Percentiles rank a stretch among this genome's conserved stretches.
phyloP scores from a whole-genome alignment of 208 protist species.

The Acanthamoeba sp. region DNA sequence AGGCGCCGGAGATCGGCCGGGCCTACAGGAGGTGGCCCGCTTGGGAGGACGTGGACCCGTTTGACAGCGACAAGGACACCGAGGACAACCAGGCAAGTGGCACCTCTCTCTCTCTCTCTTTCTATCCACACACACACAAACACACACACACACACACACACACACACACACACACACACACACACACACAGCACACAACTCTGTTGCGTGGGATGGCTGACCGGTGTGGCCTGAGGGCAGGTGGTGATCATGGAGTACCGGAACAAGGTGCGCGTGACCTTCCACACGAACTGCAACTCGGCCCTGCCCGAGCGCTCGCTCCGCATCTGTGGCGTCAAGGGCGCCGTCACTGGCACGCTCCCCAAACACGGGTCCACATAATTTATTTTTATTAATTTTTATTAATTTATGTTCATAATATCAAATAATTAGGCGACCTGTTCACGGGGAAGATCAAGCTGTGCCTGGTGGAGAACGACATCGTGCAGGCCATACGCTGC shows the following conservation, averaged over 20 bases:
- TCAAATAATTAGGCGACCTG: background rate
- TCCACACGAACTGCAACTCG: conserved; percentile 66
- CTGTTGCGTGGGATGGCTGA: background rate
- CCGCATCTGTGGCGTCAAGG: conserved; percentile 25
- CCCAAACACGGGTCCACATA: background rate
- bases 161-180: too few relatives aligned
- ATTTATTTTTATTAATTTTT: background rate
- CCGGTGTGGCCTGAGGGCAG: background rate
- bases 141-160: too few relatives aligned
- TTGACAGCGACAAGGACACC: conserved; percentile 59
- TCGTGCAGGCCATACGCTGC: conserved; percentile 29
- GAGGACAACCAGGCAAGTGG: conserved; percentile 19
- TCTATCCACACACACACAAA: too few relatives aligned
- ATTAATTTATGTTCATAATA: background rate
- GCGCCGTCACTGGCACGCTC: background rate
- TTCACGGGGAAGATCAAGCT: conserved; percentile 54
- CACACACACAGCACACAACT: too few relatives aligned
- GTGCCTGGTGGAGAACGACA: conserved; percentile 13
- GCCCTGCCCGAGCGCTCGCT: conserved; percentile 48
- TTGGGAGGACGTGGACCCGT: conserved; percentile 63
- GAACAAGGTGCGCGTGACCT: conserved; percentile 43
- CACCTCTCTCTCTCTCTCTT: too few relatives aligned
- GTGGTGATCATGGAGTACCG: conserved; percentile 71
- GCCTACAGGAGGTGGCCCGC: conserved; percentile 19
- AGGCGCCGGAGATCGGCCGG: background rate